A percentile compares a stretch with the other conserved stretches of the same genome.
Evolutionary conservation across 2,329 filamentous ascomycete genomes (phyloP).

Genomic region (Aureobasidium sp.): DNA sequence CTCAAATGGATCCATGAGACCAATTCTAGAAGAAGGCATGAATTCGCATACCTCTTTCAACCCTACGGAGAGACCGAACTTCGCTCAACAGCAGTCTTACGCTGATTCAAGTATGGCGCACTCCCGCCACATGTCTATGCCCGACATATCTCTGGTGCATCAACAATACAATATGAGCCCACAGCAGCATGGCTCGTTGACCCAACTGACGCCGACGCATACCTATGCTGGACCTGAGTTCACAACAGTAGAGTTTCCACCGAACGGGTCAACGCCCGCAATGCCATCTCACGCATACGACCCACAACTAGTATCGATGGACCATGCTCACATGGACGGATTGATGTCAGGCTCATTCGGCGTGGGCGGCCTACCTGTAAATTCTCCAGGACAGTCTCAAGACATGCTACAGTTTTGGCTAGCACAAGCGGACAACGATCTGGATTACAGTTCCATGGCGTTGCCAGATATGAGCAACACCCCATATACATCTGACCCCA

Average conservation of each 20-base stretch:
- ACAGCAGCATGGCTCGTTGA: background rate
- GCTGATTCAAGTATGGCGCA: conserved; percentile 10
- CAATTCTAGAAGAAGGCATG: background rate
- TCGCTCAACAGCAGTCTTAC: background rate
- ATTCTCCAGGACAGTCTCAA: conserved; percentile 12
- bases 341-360: conserved; percentile 12
- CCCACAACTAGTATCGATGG: conserved; percentile 9
- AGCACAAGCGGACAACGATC: conserved; percentile 18
- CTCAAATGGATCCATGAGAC: background rate
- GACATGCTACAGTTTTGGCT: conserved; percentile 20
- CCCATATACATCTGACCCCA: conserved; percentile 21
- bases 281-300: conserved; percentile 8
- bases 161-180: conserved; percentile 8
- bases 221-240: background rate
- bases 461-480: conserved; percentile 26
- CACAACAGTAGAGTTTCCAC: conserved; percentile 1
- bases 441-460: conserved; percentile 13
- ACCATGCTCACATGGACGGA: background rate
- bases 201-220: background rate
- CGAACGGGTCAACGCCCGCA: background rate
- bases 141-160: conserved; percentile 8
- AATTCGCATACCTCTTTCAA: background rate
- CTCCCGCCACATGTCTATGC: conserved; percentile 16
- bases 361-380: background rate
- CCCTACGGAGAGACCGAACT: background rate